Conservation (phyloP, 2,329 filamentous ascomycete species). For the Pestalotiopsis sp. region DNA sequence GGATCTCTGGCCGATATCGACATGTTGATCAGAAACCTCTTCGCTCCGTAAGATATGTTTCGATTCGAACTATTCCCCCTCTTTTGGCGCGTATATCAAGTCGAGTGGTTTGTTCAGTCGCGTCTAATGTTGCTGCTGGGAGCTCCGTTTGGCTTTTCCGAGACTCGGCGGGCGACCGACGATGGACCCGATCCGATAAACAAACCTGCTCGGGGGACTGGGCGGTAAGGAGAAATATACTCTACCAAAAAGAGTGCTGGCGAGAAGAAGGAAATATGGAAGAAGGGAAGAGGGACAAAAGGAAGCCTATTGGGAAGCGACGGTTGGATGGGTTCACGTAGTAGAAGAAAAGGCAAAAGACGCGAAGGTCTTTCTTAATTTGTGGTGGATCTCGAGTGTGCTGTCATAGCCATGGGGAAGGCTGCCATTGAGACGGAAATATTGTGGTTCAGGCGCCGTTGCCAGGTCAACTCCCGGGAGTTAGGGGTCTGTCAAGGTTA, state of each 20-base stretch:
- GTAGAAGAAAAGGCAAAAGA: neutral
- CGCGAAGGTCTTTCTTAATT: neutral
- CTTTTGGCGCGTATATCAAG: neutral
- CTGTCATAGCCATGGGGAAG: constrained; percentile 2
- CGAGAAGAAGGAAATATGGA: neutral
- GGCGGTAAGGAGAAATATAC: neutral
- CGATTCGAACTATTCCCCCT: neutral
- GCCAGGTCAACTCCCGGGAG: neutral
- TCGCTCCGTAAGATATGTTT: neutral
- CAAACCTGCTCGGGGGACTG: neutral
- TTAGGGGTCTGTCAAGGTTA: neutral
- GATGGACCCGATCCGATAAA: neutral
- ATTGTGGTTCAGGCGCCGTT: constrained; percentile 3
- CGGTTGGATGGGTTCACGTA: neutral
- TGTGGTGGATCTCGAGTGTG: constrained; percentile 1
- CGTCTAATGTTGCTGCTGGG: neutral
- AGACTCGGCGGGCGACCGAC: neutral
- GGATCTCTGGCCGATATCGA: constrained; percentile 41
- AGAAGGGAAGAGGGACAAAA: neutral
- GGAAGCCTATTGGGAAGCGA: neutral
- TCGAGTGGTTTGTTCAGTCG: neutral
- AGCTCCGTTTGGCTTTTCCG: neutral
- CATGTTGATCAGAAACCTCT: constrained; percentile 29
- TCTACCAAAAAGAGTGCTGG: neutral
- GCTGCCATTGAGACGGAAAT: constrained; percentile 2